phyloP scores from a whole-genome alignment of 176 grass and related monocot genomes.

The Chloris gayana region DNA sequence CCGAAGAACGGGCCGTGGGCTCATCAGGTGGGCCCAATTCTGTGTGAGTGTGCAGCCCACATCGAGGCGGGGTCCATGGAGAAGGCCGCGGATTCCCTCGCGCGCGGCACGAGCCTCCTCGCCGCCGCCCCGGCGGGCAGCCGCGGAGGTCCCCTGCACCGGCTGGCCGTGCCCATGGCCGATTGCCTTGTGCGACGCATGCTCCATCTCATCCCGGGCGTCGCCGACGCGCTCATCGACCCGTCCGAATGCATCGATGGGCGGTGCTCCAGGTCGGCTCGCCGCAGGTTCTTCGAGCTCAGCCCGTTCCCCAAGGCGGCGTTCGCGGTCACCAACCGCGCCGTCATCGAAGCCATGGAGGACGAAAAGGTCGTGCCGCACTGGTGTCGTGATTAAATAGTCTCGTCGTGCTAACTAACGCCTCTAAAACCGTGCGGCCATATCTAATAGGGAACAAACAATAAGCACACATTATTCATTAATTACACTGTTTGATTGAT shows the following conservation, averaged over 20 bases:
- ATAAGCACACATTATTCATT: too few species aligned
- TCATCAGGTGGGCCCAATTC: not conserved
- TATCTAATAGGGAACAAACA: too few species aligned
- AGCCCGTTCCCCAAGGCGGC: conserved; percentile 46
- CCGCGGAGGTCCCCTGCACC: conserved; percentile 16
- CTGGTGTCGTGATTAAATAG: too few species aligned
- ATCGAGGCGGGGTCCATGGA: conserved; percentile 33
- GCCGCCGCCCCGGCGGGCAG: not conserved
- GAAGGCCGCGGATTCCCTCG: conserved; percentile 28
- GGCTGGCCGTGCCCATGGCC: conserved; percentile 32
- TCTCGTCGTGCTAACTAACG: too few species aligned
- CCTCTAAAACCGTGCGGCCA: too few species aligned
- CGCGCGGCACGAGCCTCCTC: conserved; percentile 11
- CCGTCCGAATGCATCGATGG: not conserved
- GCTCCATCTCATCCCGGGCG: conserved; percentile 25
- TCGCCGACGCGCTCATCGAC: conserved; percentile 39
- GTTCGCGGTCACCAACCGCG: conserved; percentile 32
- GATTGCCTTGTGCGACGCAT: conserved; percentile 31
- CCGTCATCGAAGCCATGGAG: conserved; percentile 58
- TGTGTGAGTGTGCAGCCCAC: conserved; percentile 42
- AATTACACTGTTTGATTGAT: too few species aligned
- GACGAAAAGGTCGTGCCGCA: conserved; percentile 18
- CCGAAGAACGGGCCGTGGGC: not conserved
- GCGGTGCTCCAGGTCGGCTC: not conserved
- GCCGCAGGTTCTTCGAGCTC: conserved; percentile 45